A percentile compares a stretch with the other conserved stretches of the same genome.
phyloP scores from a whole-genome alignment of 2,329 filamentous ascomycete species.

The Coniochaeta prunicola region DNA sequence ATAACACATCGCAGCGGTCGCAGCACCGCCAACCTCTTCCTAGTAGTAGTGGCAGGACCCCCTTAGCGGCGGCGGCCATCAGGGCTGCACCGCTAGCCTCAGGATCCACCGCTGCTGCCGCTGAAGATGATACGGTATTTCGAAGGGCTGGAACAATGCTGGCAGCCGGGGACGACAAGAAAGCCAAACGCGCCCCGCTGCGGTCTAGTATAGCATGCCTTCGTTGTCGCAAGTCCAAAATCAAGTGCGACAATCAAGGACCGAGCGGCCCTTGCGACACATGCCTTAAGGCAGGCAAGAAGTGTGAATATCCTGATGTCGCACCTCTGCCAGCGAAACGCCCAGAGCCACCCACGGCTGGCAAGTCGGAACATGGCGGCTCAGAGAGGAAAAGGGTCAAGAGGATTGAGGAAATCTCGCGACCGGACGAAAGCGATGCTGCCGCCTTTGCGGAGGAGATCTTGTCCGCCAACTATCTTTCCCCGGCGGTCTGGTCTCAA shows the following conservation, averaged over 20 bases:
- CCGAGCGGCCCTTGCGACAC: slow-evolving; percentile 65
- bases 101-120: background rate
- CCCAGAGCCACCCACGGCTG: slow-evolving; percentile 26
- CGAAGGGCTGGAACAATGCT: slow-evolving; percentile 20
- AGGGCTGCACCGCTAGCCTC: slow-evolving; percentile 6
- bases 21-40: slow-evolving; percentile 15
- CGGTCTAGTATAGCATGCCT: slow-evolving; percentile 75
- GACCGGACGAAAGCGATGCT: slow-evolving; percentile 27
- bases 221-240: slow-evolving; percentile 71
- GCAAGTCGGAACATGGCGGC: slow-evolving; percentile 31
- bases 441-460: slow-evolving; percentile 44
- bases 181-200: slow-evolving; percentile 45
- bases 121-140: slow-evolving; percentile 16
- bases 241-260: slow-evolving; percentile 78
- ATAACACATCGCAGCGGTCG: slow-evolving; percentile 8
- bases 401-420: slow-evolving; percentile 34
- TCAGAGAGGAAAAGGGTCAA: slow-evolving; percentile 38
- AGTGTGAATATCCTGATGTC: slow-evolving; percentile 64
- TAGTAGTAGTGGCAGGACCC: slow-evolving; percentile 13
- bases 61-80: slow-evolving; percentile 8
- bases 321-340: slow-evolving; percentile 33
- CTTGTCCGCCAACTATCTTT: slow-evolving; percentile 54
- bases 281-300: slow-evolving; percentile 63
- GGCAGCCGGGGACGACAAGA: slow-evolving; percentile 31
- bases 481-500: slow-evolving; percentile 58